Percentiles rank a stretch among this genome's conserved stretches.
Conservation (phyloP, 2,329 filamentous ascomycete species). For the Colletotrichum tanaceti region DNA sequence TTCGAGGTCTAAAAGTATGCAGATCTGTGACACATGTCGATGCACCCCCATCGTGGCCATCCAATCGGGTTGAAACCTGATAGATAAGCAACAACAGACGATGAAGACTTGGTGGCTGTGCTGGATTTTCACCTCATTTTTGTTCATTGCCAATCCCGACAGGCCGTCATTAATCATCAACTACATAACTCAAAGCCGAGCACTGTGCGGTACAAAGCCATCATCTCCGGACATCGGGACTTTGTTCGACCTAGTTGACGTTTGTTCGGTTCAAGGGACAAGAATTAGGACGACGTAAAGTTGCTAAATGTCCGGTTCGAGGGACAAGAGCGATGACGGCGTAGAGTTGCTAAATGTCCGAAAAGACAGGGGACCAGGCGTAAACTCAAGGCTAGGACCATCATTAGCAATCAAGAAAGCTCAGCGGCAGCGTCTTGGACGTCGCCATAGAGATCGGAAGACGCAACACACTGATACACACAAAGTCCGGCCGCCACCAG, state of each 20-base stretch:
- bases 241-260: slow-evolving; percentile 5
- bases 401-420: neutral
- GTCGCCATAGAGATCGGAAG: slow-evolving; percentile 21
- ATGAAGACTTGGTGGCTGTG: slow-evolving; percentile 2
- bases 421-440: slow-evolving; percentile 1
- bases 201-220: slow-evolving; percentile 35
- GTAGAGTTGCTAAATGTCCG: slow-evolving; percentile 35
- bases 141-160: slow-evolving; percentile 1
- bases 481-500: slow-evolving; percentile 8
- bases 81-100: slow-evolving; percentile 17
- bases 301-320: slow-evolving; percentile 27
- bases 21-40: neutral
- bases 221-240: slow-evolving; percentile 20
- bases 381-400: neutral
- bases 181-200: neutral
- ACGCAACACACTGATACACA: slow-evolving; percentile 17
- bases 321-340: slow-evolving; percentile 16
- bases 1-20: neutral
- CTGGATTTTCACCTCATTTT: neutral
- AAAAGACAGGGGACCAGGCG: slow-evolving; percentile 12
- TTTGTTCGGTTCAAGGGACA: slow-evolving; percentile 4
- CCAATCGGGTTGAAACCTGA: neutral
- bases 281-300: slow-evolving; percentile 33
- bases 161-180: neutral
- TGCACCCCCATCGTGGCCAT: neutral